phyloP scores from a whole-genome alignment of 176 grass and related monocot genomes.

The Rhynchospora pubera region DNA sequence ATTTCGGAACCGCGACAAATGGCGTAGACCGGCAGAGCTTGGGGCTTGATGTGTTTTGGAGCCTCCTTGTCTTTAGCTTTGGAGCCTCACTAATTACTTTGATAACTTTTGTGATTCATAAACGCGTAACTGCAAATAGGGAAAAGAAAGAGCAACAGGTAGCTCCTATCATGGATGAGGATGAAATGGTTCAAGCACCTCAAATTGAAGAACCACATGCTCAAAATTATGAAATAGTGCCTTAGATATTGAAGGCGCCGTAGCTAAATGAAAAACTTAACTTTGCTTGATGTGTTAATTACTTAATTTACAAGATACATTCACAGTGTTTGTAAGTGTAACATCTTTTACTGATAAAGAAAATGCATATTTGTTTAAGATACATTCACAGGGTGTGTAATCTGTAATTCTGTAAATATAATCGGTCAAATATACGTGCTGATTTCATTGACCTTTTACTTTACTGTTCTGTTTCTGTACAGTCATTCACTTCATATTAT shows the following conservation, averaged over 20 bases:
- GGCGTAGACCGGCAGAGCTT: background rate
- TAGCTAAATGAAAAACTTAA: no score
- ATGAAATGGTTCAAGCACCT: background rate
- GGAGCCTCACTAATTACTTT: background rate
- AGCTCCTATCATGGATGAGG: background rate
- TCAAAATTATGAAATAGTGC: background rate
- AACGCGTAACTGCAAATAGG: background rate
- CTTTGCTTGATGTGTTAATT: no score
- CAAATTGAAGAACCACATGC: background rate
- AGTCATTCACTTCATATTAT: no score
- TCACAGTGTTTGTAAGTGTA: no score
- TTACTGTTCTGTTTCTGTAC: no score
- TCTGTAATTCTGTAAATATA: no score
- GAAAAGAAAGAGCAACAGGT: background rate
- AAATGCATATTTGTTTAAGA: no score
- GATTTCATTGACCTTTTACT: no score
- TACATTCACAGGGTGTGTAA: no score
- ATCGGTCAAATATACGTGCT: no score
- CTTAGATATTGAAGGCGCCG: background rate
- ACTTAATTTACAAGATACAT: no score
- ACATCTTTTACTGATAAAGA: no score
- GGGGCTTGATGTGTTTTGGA: constrained; percentile 16
- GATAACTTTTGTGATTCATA: background rate
- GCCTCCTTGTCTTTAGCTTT: constrained; percentile 8
- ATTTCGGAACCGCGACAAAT: background rate